These are phyloP conservation scores for Saccharomycopsis fodiens DNA, from an alignment of 805 yeast species.

Conservation along the genomic window DNA sequence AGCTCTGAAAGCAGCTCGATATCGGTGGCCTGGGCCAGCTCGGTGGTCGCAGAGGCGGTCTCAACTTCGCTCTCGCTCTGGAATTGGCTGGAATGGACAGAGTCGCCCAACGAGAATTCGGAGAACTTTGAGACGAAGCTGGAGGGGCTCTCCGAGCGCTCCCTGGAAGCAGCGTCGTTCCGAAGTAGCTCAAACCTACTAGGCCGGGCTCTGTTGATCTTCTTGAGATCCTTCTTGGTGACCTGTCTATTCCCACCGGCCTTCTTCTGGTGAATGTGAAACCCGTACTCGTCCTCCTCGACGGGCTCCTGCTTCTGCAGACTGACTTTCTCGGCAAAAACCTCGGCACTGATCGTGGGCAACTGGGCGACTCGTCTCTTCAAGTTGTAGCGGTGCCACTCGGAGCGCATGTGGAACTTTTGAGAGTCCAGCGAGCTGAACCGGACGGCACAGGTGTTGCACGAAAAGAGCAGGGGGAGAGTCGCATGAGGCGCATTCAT, in stretches of 20 bases:
- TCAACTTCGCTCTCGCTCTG: constrained; percentile 17
- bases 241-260: constrained; percentile 26
- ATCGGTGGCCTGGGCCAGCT: background rate
- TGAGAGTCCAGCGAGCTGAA: constrained; percentile 81
- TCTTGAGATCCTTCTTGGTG: constrained; percentile 34
- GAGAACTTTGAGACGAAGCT: constrained; percentile 48
- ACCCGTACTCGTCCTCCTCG: constrained; percentile 50
- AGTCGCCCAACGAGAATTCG: constrained; percentile 46
- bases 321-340: constrained; percentile 52
- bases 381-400: constrained; percentile 95
- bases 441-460: constrained; percentile 81
- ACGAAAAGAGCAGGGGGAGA: constrained; percentile 42
- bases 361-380: constrained; percentile 86
- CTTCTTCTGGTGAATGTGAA: constrained; percentile 31
- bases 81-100: constrained; percentile 16
- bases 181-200: background rate
- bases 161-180: no score
- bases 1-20: background rate
- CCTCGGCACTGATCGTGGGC: constrained; percentile 62
- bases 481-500: background rate
- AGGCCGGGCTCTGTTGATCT: constrained; percentile 11
- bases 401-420: constrained; percentile 91
- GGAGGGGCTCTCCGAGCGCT: constrained; percentile 45
- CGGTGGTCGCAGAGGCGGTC: background rate
- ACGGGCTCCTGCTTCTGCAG: constrained; percentile 15